Evolutionary conservation across 441 rosid species (phyloP).

Genomic region (California macrophylla): DNA sequence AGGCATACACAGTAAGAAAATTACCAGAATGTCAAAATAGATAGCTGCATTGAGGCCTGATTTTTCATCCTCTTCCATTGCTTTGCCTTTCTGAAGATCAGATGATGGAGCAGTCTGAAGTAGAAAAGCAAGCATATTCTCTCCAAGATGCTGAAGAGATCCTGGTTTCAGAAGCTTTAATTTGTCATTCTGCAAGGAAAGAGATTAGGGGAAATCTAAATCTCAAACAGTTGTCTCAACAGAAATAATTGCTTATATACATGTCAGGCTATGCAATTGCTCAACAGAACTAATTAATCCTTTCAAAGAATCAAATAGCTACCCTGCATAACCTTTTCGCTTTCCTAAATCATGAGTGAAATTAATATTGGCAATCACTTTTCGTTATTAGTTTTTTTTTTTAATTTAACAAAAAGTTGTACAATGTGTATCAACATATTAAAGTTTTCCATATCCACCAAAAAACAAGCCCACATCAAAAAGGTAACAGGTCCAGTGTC

Average conservation of each 20-base stretch:
- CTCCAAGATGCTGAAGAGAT: slow-evolving; percentile 95
- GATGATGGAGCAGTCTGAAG: slow-evolving; percentile 55
- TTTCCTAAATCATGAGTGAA: neutral
- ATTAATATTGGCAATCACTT: neutral
- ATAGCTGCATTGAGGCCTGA: slow-evolving; percentile 33
- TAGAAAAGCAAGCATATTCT: slow-evolving; percentile 88
- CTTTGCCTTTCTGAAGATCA: slow-evolving; percentile 37
- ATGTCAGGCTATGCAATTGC: neutral
- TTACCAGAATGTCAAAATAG: slow-evolving; percentile 81
- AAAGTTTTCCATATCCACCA: neutral
- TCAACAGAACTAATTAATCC: neutral
- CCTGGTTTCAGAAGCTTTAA: slow-evolving; percentile 74
- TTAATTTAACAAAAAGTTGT: neutral
- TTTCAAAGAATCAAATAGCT: neutral
- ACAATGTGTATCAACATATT: neutral
- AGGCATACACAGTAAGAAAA: slow-evolving; percentile 19
- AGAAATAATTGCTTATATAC: neutral
- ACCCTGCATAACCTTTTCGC: neutral
- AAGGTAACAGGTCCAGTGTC: neutral
- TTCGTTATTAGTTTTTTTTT: neutral
- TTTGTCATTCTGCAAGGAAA: slow-evolving; percentile 73
- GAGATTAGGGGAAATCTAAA: slow-evolving; percentile 11
- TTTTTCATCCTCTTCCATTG: slow-evolving; percentile 29
- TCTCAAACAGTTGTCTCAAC: neutral
- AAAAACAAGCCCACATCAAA: neutral